Evolutionary conservation across 1,139 yeast genomes (phyloP).

Genomic region (Debaryomyces sp.): DNA sequence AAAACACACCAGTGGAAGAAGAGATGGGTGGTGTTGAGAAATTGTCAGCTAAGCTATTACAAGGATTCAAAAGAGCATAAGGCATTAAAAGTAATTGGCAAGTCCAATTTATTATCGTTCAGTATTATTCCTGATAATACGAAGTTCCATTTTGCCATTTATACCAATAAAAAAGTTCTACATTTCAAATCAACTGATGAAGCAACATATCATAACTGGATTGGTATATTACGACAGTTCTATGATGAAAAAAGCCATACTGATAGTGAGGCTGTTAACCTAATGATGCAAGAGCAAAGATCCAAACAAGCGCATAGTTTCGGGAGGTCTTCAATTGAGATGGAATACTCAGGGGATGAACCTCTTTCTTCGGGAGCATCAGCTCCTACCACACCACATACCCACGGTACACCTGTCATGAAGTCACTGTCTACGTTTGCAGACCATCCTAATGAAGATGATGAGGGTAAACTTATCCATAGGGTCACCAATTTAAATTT

Average conservation of each 20-base stretch:
- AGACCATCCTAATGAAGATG: conserved; percentile 9
- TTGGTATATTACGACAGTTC: conserved; percentile 32
- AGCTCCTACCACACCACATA: conserved; percentile 1
- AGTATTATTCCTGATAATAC: conserved; percentile 35
- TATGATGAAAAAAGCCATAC: conserved; percentile 9
- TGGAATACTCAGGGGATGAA: conserved; percentile 4
- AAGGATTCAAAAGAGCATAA: conserved; percentile 60
- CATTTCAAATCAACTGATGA: conserved; percentile 45
- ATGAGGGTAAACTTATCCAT: background rate
- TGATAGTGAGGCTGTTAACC: conserved; percentile 2
- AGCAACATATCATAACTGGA: conserved; percentile 45
- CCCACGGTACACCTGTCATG: background rate
- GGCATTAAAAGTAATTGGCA: conserved; percentile 49
- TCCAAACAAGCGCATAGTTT: background rate
- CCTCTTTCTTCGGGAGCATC: background rate
- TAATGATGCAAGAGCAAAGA: background rate
- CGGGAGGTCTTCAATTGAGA: background rate
- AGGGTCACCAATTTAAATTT: background rate
- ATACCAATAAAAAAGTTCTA: conserved; percentile 40
- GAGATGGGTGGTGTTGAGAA: conserved; percentile 62
- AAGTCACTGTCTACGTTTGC: background rate
- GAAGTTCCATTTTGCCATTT: conserved; percentile 43
- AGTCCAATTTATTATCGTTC: conserved; percentile 22
- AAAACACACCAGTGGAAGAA: conserved; percentile 46
- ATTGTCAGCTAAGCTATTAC: conserved; percentile 57